Evolutionary conservation across 441 rosid species (phyloP).

Genomic region (Capsella rubella): DNA sequence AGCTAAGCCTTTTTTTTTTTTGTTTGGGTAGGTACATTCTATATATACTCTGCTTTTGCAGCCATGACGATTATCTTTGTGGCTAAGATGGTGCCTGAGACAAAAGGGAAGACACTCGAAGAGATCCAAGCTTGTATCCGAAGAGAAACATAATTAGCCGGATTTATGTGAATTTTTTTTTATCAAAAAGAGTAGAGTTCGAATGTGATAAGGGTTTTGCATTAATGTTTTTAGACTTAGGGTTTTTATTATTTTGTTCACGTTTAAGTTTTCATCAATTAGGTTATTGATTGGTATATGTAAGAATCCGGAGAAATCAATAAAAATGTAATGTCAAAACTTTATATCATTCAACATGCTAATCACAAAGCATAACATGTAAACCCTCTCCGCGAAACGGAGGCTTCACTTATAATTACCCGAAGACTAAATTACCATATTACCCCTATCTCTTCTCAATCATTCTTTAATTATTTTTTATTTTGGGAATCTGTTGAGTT

Average conservation of each 20-base stretch:
- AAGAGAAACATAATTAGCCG: conserved; percentile 26
- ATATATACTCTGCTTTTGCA: conserved; percentile 71
- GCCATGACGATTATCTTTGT: conserved; percentile 66
- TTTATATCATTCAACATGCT: background rate
- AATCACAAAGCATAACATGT: background rate
- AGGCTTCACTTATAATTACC: background rate
- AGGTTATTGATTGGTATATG: conserved; percentile 1
- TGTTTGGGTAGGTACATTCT: conserved; percentile 75
- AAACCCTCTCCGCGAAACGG: background rate
- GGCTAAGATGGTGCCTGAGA: conserved; percentile 84
- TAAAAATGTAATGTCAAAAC: background rate
- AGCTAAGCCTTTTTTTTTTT: background rate
- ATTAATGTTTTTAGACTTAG: background rate
- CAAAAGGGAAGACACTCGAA: conserved; percentile 92
- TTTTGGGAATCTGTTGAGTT: background rate
- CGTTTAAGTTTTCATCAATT: conserved; percentile 11
- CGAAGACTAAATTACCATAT: background rate
- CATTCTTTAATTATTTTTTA: background rate
- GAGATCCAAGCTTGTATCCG: conserved; percentile 79
- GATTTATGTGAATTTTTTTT: background rate
- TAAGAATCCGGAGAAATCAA: too few relatives aligned
- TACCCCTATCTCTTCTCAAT: background rate
- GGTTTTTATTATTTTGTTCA: background rate
- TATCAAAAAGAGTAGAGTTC: conserved; percentile 13
- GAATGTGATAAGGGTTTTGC: too few relatives aligned